These are phyloP conservation scores for Verbena officinalis DNA, from an alignment of 257 asterid genomes.

Conservation along the genomic window DNA sequence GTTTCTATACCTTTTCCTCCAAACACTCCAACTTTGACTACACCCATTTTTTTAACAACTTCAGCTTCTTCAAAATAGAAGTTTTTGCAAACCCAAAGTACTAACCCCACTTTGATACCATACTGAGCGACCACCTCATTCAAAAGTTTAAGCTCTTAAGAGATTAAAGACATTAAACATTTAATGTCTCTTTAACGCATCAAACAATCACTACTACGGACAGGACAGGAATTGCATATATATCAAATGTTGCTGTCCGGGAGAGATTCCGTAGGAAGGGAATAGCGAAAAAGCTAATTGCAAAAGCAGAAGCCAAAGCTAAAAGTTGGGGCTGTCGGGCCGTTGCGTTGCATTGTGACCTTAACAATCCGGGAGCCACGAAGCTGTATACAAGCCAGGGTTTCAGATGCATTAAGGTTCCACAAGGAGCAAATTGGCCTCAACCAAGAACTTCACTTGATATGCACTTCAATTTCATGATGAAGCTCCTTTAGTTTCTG, in stretches of 20 bases:
- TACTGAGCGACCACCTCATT: too few species aligned
- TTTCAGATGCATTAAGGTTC: conserved; percentile 61
- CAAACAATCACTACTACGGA: background rate
- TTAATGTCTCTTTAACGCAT: too few species aligned
- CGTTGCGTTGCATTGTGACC: conserved; percentile 80
- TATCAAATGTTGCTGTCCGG: conserved; percentile 89
- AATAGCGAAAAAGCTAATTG: conserved; percentile 66
- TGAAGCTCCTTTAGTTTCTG: conserved; percentile 63
- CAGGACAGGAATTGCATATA: conserved; percentile 89
- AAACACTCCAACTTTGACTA: too few species aligned
- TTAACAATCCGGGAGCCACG: conserved; percentile 69
- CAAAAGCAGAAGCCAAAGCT: conserved; percentile 83
- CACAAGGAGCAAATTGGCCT: conserved; percentile 89
- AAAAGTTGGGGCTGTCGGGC: conserved; percentile 89
- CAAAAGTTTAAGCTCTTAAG: too few species aligned
- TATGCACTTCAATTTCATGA: conserved; percentile 73
- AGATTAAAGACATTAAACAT: too few species aligned
- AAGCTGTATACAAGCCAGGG: conserved; percentile 63
- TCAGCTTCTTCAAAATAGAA: too few species aligned
- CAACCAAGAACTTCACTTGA: conserved; percentile 70
- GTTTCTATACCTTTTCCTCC: too few species aligned
- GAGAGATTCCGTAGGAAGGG: conserved; percentile 75
- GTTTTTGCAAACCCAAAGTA: too few species aligned
- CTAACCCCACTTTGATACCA: too few species aligned
- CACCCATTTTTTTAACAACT: too few species aligned